Evolutionary conservation across 371 early-diverging fungal genomes (phyloP).

Genomic region (Chytridium lagenaria): DNA sequence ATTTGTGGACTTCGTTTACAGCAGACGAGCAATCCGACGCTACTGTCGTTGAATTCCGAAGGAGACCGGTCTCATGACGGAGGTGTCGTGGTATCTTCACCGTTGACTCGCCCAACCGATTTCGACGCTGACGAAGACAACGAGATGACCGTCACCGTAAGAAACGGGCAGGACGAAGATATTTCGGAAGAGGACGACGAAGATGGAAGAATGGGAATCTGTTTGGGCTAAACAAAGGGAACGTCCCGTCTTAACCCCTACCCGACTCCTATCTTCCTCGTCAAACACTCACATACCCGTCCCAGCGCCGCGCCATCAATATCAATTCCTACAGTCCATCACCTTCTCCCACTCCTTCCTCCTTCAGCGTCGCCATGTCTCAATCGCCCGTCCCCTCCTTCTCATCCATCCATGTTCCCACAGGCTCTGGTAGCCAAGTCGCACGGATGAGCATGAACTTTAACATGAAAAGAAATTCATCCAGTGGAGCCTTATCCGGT

Average conservation of each 20-base stretch:
- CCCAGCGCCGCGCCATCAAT: neutral
- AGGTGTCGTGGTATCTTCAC: neutral
- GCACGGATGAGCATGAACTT: too few species aligned
- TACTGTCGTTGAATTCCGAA: too few species aligned
- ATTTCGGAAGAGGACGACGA: neutral
- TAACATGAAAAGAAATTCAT: too few species aligned
- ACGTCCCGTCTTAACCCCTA: neutral
- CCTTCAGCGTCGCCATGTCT: neutral
- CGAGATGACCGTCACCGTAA: too few species aligned
- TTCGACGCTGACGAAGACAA: too few species aligned
- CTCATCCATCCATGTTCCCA: neutral
- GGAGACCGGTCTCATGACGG: too few species aligned
- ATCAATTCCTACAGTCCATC: neutral
- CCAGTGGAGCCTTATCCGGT: too few species aligned
- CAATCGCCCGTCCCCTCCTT: neutral
- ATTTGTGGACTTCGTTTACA: neutral
- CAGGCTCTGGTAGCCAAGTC: neutral
- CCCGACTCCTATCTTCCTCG: neutral
- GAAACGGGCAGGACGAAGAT: neutral
- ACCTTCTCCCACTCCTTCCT: neutral
- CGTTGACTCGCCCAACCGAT: neutral
- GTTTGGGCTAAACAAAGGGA: neutral
- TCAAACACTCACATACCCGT: too few species aligned
- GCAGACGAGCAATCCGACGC: neutral
- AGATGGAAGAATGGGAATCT: neutral